Conservation (phyloP, 495 filamentous ascomycete species). For the Daldinia bambusicola region DNA sequence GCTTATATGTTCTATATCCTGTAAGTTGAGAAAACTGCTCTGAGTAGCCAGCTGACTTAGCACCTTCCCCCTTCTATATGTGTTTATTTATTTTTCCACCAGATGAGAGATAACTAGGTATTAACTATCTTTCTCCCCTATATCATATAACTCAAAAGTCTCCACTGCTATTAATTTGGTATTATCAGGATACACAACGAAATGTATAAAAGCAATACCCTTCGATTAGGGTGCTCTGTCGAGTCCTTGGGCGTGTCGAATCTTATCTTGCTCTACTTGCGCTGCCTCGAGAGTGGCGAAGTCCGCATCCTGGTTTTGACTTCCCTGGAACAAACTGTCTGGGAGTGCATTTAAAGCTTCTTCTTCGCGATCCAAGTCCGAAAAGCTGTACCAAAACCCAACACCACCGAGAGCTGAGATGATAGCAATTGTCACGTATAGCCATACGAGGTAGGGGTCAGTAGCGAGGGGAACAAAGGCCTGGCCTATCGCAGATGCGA, state of each 20-base stretch:
- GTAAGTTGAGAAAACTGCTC: neutral
- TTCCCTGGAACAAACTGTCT: constrained; percentile 52
- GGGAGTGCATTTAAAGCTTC: constrained; percentile 71
- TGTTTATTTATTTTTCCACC: neutral
- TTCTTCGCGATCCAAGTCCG: constrained; percentile 68
- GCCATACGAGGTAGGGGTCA: constrained; percentile 73
- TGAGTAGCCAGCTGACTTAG: neutral
- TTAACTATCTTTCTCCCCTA: too few species aligned
- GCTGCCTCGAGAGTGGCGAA: constrained; percentile 36
- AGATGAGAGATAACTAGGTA: too few species aligned
- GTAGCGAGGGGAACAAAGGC: constrained; percentile 71
- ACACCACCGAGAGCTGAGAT: constrained; percentile 67
- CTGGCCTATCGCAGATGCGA: constrained; percentile 74
- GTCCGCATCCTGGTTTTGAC: constrained; percentile 42
- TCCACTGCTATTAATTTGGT: neutral
- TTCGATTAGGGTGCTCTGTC: constrained; percentile 22
- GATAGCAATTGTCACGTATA: constrained; percentile 72
- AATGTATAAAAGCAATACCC: neutral
- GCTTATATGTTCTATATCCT: neutral
- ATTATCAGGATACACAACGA: neutral
- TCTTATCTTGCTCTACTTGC: constrained; percentile 44
- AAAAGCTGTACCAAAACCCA: constrained; percentile 71
- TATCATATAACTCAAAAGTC: too few species aligned
- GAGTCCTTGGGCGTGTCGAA: constrained; percentile 44
- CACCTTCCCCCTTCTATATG: neutral